Evolutionary conservation across 805 yeast genomes (phyloP), one percentile per base, ranked within the genome.

Genomic region (Nakazawaea molendinolei): DNA sequence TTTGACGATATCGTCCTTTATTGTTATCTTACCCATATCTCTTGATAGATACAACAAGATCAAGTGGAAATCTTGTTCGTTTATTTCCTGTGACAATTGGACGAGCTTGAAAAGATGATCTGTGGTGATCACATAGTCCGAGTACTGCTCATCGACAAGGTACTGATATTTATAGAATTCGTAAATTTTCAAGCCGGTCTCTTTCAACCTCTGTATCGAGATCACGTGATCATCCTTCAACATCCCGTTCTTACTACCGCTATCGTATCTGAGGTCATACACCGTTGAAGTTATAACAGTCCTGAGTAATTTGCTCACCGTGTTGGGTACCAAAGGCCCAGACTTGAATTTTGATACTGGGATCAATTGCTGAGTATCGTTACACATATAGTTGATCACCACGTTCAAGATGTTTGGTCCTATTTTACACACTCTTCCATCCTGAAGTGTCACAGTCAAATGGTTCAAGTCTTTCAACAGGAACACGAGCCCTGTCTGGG

Each of bases 381-480:
- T 36, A 4, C 31, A 27, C 39, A 36, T 36, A n/a, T 30, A 23
- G 15, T 36, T 31, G 15, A 36, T n/a, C 18, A 36, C 39, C 5
- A 31, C 28, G 21, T 23, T 15, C 28, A 36, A 15, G 15, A 26
- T 23, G 10, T 33, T 28, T 1, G 14, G 18, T 7, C 16, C 15
- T 7, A 31, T 6, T 10, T 30, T 36, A 16, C 31, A 17, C 6
- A 9, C 10, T 13, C 19, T 20, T 3, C 34, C 34, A 16, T 15
- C 13, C 8, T 16, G 10, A 17, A 7, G n/a, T n/a, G n/a, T 23
- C 3, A 23, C 10, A 16, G 23, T 31, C 22, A 31, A 17, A 8
- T 23, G n/a, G 22, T 31, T 31, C 21, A 31, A 17, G 13, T 10
- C 28, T 12, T 31, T n/a, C n/a, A n/a, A n/a, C n/a, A n/a, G n/a